These are phyloP conservation scores for Paramecium caudatum DNA, from an alignment of 73 alveolate species.

Conservation along the genomic window DNA sequence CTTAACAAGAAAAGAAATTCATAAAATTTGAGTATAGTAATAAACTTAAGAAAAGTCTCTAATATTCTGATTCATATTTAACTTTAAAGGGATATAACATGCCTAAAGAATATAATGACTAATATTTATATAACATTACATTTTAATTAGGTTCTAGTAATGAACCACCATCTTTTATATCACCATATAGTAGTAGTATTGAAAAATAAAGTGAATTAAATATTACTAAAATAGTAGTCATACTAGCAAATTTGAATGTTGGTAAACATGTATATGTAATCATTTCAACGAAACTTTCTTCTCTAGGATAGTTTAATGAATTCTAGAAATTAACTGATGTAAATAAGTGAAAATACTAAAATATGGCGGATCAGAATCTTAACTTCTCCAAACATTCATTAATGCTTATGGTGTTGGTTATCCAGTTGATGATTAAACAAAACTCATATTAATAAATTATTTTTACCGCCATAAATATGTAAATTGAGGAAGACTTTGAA, in stretches of 20 bases:
- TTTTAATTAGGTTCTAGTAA: constrained; percentile 68
- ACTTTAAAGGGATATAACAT: constrained; percentile 60
- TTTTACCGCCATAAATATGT: constrained; percentile 9
- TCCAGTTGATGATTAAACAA: constrained; percentile 36
- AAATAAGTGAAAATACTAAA: constrained; percentile 30
- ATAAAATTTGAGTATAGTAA: constrained; percentile 62
- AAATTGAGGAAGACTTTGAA: not conserved
- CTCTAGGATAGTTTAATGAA: constrained; percentile 68
- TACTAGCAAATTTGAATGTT: constrained; percentile 62
- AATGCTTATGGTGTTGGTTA: constrained; percentile 66
- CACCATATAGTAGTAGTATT: constrained; percentile 45
- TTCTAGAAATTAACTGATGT: constrained; percentile 64
- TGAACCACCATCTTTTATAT: constrained; percentile 57
- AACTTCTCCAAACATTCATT: constrained; percentile 46
- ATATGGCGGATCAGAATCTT: constrained; percentile 64
- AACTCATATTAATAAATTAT: constrained; percentile 8
- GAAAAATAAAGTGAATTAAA: constrained; percentile 46
- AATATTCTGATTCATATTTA: constrained; percentile 39
- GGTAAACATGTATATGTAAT: constrained; percentile 72
- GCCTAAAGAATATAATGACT: constrained; percentile 70
- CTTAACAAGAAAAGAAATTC: constrained; percentile 61
- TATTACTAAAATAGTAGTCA: constrained; percentile 64
- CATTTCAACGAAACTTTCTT: constrained; percentile 75
- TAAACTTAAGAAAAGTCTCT: constrained; percentile 51
- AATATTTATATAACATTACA: not conserved